phyloP scores from a whole-genome alignment of 192 early-diverging fungal species.

The Endogone sp. region DNA sequence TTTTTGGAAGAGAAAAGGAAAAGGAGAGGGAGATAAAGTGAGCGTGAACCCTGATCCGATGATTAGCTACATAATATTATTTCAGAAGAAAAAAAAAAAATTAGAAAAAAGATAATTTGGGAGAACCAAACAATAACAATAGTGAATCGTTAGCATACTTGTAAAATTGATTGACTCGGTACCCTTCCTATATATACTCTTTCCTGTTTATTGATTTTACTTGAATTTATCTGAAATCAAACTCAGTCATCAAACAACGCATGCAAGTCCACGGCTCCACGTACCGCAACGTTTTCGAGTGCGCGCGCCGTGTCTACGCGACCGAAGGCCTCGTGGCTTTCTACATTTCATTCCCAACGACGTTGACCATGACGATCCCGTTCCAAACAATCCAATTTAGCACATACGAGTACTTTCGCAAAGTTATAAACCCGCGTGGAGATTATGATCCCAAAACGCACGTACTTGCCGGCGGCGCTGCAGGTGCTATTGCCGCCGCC shows the following conservation, averaged over 20 bases:
- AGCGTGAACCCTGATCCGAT: too few relatives aligned
- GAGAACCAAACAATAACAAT: too few relatives aligned
- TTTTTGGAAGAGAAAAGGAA: too few relatives aligned
- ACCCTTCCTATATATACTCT: too few relatives aligned
- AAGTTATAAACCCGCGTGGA: constrained; percentile 75
- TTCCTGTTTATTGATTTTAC: too few relatives aligned
- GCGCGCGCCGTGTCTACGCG: constrained; percentile 61
- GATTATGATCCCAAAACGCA: constrained; percentile 86
- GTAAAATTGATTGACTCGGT: too few relatives aligned
- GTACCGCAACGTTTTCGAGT: constrained; percentile 68
- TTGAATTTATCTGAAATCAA: too few relatives aligned
- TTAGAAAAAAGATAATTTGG: too few relatives aligned
- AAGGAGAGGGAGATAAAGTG: too few relatives aligned
- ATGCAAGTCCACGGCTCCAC: constrained; percentile 83
- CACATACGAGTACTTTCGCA: constrained; percentile 86
- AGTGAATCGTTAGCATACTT: too few relatives aligned
- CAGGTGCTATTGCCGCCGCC: constrained; percentile 84
- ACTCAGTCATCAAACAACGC: constrained; percentile 84
- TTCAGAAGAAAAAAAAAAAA: too few relatives aligned
- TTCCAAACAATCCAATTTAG: constrained; percentile 94
- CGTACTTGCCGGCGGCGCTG: constrained; percentile 79
- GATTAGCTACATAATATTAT: too few relatives aligned
- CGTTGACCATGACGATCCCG: constrained; percentile 90
- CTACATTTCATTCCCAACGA: constrained; percentile 93
- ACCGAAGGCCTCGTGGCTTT: constrained; percentile 83